Evolutionary conservation across 1,284 basidiomycete genomes (phyloP).

Genomic region (Papiliotrema laurentii): DNA sequence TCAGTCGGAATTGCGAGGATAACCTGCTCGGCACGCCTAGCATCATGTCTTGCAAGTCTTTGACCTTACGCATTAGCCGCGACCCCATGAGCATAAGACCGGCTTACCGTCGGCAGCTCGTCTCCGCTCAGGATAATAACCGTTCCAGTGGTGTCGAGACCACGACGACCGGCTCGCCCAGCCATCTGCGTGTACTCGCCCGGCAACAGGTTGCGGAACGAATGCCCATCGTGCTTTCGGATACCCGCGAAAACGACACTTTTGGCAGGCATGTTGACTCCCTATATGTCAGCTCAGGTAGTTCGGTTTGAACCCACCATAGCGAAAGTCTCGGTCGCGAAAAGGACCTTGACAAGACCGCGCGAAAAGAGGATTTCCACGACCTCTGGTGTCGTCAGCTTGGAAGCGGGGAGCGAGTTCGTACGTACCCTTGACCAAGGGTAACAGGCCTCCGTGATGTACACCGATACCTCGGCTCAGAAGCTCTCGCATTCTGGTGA

Average conservation of each 20-base stretch:
- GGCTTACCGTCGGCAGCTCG: slow-evolving; percentile 76
- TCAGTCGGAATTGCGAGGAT: slow-evolving; percentile 94
- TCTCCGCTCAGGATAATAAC: slow-evolving; percentile 87
- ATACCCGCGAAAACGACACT: slow-evolving; percentile 95
- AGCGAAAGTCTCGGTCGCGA: slow-evolving; percentile 98
- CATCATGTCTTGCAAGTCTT: slow-evolving; percentile 79
- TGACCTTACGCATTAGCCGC: slow-evolving; percentile 54
- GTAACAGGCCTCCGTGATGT: slow-evolving; percentile 93
- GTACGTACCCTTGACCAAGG: slow-evolving; percentile 82
- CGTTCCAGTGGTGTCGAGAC: slow-evolving; percentile 90
- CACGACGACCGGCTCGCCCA: slow-evolving; percentile 92
- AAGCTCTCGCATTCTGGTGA: slow-evolving; percentile 83
- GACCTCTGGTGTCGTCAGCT: slow-evolving; percentile 84
- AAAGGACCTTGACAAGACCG: slow-evolving; percentile 93
- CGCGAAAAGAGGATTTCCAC: slow-evolving; percentile 95
- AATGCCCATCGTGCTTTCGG: slow-evolving; percentile 91
- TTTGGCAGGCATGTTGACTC: slow-evolving; percentile 98
- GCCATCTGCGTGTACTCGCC: slow-evolving; percentile 99
- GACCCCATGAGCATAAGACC: not conserved
- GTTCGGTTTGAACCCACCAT: slow-evolving; percentile 61
- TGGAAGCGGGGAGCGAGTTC: not conserved
- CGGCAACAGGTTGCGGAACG: slow-evolving; percentile 75
- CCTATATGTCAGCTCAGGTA: slow-evolving; percentile 54
- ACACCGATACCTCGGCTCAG: slow-evolving; percentile 92
- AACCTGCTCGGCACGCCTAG: slow-evolving; percentile 86